Conservation (phyloP, 2,329 filamentous ascomycete genomes). For the Botryotinia convoluta region DNA sequence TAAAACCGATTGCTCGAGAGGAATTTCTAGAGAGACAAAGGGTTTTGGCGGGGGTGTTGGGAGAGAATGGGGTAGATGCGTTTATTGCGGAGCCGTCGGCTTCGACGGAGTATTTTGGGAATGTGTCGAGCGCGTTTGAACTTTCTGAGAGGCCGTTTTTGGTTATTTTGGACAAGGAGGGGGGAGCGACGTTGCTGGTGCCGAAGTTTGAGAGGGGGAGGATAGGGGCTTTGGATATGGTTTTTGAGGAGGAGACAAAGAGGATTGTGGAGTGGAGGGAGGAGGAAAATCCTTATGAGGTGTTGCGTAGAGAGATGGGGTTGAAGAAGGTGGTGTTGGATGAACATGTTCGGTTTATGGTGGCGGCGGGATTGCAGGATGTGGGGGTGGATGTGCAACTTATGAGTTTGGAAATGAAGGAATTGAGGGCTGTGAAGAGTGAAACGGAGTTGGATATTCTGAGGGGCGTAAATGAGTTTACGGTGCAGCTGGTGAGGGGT, state of each 20-base stretch:
- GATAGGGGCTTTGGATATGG: constrained; percentile 56
- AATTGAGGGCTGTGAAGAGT: constrained; percentile 57
- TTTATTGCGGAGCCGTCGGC: constrained; percentile 63
- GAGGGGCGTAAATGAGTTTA: constrained; percentile 60
- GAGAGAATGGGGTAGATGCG: constrained; percentile 45
- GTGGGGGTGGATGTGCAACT: constrained; percentile 55
- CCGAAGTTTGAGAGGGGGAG: constrained; percentile 60
- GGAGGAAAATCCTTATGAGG: constrained; percentile 60
- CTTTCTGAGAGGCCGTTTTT: constrained; percentile 62
- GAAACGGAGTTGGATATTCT: constrained; percentile 54
- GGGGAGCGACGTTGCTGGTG: constrained; percentile 57
- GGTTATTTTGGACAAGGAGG: constrained; percentile 50
- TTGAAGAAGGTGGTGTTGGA: constrained; percentile 54
- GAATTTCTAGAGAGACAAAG: constrained; percentile 31
- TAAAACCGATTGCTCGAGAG: constrained; percentile 25
- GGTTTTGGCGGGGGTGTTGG: constrained; percentile 26
- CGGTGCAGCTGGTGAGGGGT: constrained; percentile 56
- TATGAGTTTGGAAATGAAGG: constrained; percentile 51
- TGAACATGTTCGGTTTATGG: constrained; percentile 62
- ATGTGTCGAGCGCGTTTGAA: constrained; percentile 57
- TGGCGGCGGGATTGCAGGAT: constrained; percentile 53
- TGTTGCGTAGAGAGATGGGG: constrained; percentile 46
- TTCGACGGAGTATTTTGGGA: constrained; percentile 61
- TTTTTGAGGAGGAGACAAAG: constrained; percentile 33
- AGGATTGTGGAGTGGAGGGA: constrained; percentile 60